Evolutionary conservation across 2,329 filamentous ascomycete genomes (phyloP).

Genomic region (Arthrocladium fulminans): DNA sequence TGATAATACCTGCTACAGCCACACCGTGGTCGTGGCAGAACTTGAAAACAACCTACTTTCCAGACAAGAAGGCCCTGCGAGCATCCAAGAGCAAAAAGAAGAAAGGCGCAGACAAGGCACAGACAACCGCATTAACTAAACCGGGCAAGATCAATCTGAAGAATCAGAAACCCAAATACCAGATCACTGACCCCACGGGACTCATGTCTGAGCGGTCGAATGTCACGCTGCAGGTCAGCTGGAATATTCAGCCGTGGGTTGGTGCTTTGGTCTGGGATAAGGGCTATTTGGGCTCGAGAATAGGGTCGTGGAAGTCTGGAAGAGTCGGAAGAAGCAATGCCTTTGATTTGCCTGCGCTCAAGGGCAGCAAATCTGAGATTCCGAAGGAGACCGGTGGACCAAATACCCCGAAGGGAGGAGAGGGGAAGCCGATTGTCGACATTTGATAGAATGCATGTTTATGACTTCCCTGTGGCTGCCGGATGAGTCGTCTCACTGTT

Average conservation of each 20-base stretch:
- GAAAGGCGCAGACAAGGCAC: conserved; percentile 21
- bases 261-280: conserved; percentile 74
- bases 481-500: too few species aligned
- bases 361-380: conserved; percentile 27
- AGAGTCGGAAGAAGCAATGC: conserved; percentile 42
- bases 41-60: conserved; percentile 29
- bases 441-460: too few species aligned
- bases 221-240: conserved; percentile 72
- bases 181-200: conserved; percentile 82
- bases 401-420: conserved; percentile 17
- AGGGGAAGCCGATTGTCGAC: conserved; percentile 15
- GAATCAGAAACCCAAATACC: conserved; percentile 90
- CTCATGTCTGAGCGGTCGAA: conserved; percentile 64
- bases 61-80: conserved; percentile 20
- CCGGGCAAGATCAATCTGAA: conserved; percentile 64
- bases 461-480: too few species aligned
- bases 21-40: conserved; percentile 35
- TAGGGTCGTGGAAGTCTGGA: conserved; percentile 44
- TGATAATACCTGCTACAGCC: conserved; percentile 66
- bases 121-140: conserved; percentile 16
- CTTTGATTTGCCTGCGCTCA: conserved; percentile 50
- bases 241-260: conserved; percentile 98
- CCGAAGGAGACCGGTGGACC: conserved; percentile 17
- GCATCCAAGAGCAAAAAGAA: conserved; percentile 18
- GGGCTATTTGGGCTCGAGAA: conserved; percentile 33